Conservation (phyloP, 2,329 filamentous ascomycete species). For the Cladosporium sp. region DNA sequence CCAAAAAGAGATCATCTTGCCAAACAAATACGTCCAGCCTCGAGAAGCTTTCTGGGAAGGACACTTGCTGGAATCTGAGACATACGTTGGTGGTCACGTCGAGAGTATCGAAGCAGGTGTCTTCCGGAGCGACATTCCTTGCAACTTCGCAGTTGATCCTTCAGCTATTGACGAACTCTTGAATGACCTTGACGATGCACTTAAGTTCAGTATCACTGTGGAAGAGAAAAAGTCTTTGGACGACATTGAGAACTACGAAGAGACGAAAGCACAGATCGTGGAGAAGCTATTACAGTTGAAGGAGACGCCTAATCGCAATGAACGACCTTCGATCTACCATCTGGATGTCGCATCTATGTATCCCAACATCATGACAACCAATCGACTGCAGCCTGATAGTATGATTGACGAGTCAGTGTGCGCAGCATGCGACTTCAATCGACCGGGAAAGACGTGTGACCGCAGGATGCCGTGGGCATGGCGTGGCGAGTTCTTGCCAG, state of each 20-base stretch:
- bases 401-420: constrained; percentile 97
- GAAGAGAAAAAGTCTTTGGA: constrained; percentile 52
- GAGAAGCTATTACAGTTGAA: constrained; percentile 68
- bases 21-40: constrained; percentile 90
- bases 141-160: constrained; percentile 87
- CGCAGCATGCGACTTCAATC: constrained; percentile 95
- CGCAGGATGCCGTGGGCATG: constrained; percentile 92
- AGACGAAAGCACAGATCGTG: constrained; percentile 75
- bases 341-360: constrained; percentile 99
- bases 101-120: constrained; percentile 99
- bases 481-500: constrained; percentile 94
- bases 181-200: constrained; percentile 76
- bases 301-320: constrained; percentile 75
- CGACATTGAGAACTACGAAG: constrained; percentile 49
- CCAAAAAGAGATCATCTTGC: constrained; percentile 81
- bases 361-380: constrained; percentile 99
- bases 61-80: constrained; percentile 92
- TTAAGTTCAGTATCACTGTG: constrained; percentile 68
- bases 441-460: constrained; percentile 95
- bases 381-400: constrained; percentile 94
- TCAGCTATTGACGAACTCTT: constrained; percentile 86
- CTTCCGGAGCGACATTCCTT: constrained; percentile 91
- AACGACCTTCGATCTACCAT: constrained; percentile 92
- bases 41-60: constrained; percentile 96
- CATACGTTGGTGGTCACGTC: constrained; percentile 96